Conservation (phyloP, 176 grass and related monocot species). For the Carex parvula region DNA sequence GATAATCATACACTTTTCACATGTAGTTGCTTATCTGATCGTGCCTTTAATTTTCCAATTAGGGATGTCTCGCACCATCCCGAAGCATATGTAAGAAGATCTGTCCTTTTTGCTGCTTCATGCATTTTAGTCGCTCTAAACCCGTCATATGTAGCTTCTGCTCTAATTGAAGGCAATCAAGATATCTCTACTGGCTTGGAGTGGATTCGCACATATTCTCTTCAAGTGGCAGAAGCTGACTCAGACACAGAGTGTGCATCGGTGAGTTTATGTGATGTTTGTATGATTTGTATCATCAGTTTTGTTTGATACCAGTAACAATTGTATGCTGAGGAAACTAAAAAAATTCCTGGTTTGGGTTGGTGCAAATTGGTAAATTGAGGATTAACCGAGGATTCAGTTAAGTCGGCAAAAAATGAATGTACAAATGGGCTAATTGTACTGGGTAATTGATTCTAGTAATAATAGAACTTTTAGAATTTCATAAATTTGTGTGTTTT, state of each 20-base stretch:
- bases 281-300: background rate
- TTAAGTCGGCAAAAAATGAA: background rate
- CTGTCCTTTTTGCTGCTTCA: conserved; percentile 80
- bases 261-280: conserved; percentile 38
- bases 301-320: background rate
- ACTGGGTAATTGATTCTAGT: conserved; percentile 11
- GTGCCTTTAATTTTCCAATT: background rate
- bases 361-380: background rate
- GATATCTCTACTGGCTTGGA: conserved; percentile 74
- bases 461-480: background rate
- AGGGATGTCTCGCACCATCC: conserved; percentile 74
- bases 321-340: background rate
- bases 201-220: conserved; percentile 84
- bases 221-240: conserved; percentile 76
- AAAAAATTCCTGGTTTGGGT: background rate
- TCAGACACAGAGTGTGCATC: conserved; percentile 79
- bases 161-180: conserved; percentile 75
- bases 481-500: background rate
- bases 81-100: conserved; percentile 95
- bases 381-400: background rate
- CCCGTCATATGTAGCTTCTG: conserved; percentile 71
- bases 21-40: background rate
- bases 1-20: background rate
- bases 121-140: conserved; percentile 82
- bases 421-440: background rate